Percentiles rank a stretch among this genome's conserved stretches.
phyloP scores from a whole-genome alignment of 2,329 filamentous ascomycete genomes.

The Aspergillus novofumigatus region DNA sequence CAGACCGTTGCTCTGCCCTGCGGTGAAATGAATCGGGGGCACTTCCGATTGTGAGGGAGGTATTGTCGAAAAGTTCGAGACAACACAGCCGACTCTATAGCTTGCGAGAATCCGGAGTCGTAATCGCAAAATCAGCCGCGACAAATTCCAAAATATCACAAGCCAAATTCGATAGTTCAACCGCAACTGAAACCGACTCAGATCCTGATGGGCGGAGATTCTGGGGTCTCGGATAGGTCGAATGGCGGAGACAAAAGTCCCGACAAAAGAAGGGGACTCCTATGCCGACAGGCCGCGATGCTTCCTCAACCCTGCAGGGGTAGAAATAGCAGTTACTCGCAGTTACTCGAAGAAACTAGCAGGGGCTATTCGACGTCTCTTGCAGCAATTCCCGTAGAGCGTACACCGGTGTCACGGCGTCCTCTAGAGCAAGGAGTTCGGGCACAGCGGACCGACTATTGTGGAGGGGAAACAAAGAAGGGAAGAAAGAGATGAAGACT shows the following conservation, averaged over 20 bases:
- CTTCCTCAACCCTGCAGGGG: neutral
- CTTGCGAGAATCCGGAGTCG: neutral
- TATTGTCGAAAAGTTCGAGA: neutral
- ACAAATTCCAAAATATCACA: neutral
- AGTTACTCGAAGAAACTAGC: neutral
- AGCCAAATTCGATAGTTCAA: neutral
- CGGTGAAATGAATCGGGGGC: neutral
- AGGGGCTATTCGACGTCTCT: neutral
- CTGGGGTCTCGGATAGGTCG: neutral
- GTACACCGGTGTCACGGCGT: neutral
- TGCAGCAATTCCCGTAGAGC: neutral
- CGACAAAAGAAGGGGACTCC: neutral
- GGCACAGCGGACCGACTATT: constrained; percentile 1
- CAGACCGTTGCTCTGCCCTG: neutral
- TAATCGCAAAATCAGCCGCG: neutral
- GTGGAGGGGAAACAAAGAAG: constrained; percentile 3
- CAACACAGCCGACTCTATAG: neutral
- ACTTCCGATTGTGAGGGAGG: neutral
- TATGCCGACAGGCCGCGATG: neutral
- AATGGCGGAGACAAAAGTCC: neutral
- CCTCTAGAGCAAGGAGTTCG: neutral
- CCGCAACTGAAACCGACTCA: neutral
- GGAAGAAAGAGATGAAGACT: neutral
- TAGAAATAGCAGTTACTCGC: neutral
- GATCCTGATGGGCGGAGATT: neutral